These are phyloP conservation scores for Tolypocladium guangdongense DNA, from an alignment of 2,329 filamentous ascomycete genomes.

Conservation along the genomic window DNA sequence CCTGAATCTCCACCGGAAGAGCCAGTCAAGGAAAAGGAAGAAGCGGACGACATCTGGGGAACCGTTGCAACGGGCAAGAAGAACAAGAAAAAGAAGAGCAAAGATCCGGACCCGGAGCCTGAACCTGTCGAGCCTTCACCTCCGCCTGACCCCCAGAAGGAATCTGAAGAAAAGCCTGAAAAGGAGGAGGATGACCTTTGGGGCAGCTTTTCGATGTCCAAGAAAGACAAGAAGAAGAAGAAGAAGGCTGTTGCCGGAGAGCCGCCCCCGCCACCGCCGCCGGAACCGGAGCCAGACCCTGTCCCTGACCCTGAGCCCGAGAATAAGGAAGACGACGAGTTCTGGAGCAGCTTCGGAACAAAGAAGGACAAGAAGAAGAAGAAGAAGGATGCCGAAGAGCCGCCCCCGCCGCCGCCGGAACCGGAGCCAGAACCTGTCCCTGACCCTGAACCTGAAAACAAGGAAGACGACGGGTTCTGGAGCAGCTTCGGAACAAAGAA, in stretches of 20 bases:
- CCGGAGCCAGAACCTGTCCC: conserved; percentile 2
- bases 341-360: conserved; percentile 14
- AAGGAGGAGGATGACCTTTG: conserved; percentile 19
- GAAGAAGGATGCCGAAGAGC: no score
- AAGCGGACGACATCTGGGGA: conserved; percentile 16
- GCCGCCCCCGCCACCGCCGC: conserved; percentile 6
- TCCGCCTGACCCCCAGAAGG: conserved; percentile 9
- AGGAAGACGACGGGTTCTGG: conserved; percentile 19
- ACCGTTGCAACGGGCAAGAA: conserved; percentile 8
- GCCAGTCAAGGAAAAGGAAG: conserved; percentile 7
- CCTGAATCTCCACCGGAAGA: conserved; percentile 2
- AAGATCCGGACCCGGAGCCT: not conserved
- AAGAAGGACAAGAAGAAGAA: conserved; percentile 21
- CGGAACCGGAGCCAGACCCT: conserved; percentile 4
- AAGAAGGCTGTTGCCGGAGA: conserved; percentile 12
- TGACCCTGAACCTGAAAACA: conserved; percentile 14
- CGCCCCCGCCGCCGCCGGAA: no score
- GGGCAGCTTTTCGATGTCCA: conserved; percentile 11
- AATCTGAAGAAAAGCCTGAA: conserved; percentile 10
- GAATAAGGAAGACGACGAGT: conserved; percentile 18
- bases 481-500: conserved; percentile 15
- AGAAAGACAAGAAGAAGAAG: conserved; percentile 19
- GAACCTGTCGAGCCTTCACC: conserved; percentile 3
- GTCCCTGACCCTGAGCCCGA: conserved; percentile 9
- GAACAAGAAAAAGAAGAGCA: conserved; percentile 13